Evolutionary conservation across 768 basidiomycete species (phyloP).

Genomic region (Tulasnella sp.): DNA sequence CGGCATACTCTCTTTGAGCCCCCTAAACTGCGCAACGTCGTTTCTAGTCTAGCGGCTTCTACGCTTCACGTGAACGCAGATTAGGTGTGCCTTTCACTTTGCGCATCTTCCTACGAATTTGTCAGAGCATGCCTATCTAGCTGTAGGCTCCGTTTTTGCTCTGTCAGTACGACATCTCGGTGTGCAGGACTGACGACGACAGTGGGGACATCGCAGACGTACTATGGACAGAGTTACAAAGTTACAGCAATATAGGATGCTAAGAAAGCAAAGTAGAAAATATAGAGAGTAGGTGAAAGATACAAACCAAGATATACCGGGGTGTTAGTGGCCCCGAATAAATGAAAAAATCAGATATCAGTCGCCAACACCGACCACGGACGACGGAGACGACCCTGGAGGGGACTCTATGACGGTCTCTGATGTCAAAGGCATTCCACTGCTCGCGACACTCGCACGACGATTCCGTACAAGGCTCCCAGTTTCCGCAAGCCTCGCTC

Average conservation of each 20-base stretch:
- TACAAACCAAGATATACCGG: background rate
- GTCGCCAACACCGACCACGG: conserved; percentile 4
- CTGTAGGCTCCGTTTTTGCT: too few species aligned
- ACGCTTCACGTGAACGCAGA: too few species aligned
- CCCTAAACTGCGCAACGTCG: too few species aligned
- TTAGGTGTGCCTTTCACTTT: too few species aligned
- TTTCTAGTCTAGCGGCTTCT: too few species aligned
- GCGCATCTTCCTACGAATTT: too few species aligned
- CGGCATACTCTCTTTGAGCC: too few species aligned
- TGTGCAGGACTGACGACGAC: background rate
- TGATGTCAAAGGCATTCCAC: conserved; percentile 15
- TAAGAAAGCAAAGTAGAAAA: background rate
- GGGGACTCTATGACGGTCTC: conserved; percentile 20
- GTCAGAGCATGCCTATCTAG: too few species aligned
- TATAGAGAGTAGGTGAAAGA: background rate
- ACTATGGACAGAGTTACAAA: background rate
- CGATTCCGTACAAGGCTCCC: conserved; percentile 50
- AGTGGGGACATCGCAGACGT: too few species aligned
- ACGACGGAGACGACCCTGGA: conserved; percentile 19
- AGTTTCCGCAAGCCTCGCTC: conserved; percentile 71
- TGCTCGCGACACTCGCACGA: background rate
- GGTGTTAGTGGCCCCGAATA: too few species aligned
- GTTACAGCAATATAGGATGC: background rate
- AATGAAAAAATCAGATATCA: too few species aligned
- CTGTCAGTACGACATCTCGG: too few species aligned